These are phyloP conservation scores for Leishmania major DNA, from an alignment of 208 protist species.

Conservation along the genomic window DNA sequence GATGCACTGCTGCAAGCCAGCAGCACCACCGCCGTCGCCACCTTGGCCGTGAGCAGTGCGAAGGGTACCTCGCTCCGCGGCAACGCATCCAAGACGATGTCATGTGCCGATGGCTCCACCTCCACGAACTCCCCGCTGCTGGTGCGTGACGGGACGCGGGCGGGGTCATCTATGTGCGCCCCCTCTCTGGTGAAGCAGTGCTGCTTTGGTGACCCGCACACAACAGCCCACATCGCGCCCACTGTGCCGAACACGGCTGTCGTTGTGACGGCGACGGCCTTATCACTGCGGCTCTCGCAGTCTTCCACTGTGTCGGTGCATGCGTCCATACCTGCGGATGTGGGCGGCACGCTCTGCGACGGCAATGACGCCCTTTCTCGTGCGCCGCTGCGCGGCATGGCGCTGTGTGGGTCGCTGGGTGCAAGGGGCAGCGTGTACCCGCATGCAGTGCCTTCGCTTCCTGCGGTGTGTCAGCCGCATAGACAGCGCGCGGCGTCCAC, in stretches of 20 bases:
- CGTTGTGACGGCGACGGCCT: not conserved
- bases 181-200: not conserved
- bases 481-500: not conserved
- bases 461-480: not conserved
- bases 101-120: not conserved
- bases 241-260: not conserved
- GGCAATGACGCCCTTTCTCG: not conserved
- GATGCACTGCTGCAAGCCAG: not conserved
- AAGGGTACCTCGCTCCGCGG: not conserved
- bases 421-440: not conserved
- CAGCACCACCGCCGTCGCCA: not conserved
- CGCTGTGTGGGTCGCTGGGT: not conserved
- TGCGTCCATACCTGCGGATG: not conserved
- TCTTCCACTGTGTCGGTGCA: not conserved
- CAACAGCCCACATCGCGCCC: not conserved
- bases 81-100: not conserved
- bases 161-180: too few relatives aligned
- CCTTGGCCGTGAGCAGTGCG: not conserved
- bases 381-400: not conserved
- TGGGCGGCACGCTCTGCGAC: too few relatives aligned
- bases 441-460: not conserved
- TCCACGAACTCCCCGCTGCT: not conserved
- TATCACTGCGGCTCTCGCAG: not conserved
- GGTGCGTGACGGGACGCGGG: not conserved
- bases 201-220: not conserved